Base-by-base conservation (phyloP, 352 stramenopile genomes). In the Aphanomyces invadans region DNA sequence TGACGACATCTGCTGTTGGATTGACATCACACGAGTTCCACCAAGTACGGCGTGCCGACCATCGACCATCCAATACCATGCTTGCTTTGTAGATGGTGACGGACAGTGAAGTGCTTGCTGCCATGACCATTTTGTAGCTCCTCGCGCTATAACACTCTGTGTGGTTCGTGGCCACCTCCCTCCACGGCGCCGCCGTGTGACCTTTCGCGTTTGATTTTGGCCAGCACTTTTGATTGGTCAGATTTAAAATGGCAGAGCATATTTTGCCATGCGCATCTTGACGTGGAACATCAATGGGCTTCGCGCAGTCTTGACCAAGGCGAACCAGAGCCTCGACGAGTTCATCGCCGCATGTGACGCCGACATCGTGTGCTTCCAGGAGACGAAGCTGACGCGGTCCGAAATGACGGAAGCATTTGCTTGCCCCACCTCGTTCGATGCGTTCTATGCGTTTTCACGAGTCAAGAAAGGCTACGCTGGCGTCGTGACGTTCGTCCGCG, bases 281-380 rank as follows among this genome's bases (percentile, higher is more conserved):
- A 89, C 82, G n/a, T 94, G 86, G 86, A 94, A 94, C 70, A 74
- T 94, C 60, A 94, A 94, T 71, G 86, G 86, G 23, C 73, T 94
- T 70, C 81, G 83, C 61, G 83, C 86, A 2, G 78, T 89, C 45
- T 71, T 94, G 55, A 78, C 86, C 67, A 62, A 64, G 44, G 32
- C 55, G 1, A 38, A 31, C 23, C 38, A 60, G 42, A 38, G 29
- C n/a, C 26, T 67, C 31, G 49, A 42, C 31, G 63, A 80, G 55
- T 77, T 94, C 48, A 68, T 94, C 29, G 65, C 79, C 32, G 73
- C 56, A 11, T 72, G 91, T 21, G 70, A 82, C 0, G 83, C 84
- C 0, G 84, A 92, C 49, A 77, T 95, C 15, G 66, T 92, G 21
- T 95, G 86, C 67, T 76, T 95, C 65, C 86, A 95, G 69, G 86